These are phyloP conservation scores for Austroboletus niveus DNA, from an alignment of 1,284 basidiomycete species.

Conservation along the genomic window DNA sequence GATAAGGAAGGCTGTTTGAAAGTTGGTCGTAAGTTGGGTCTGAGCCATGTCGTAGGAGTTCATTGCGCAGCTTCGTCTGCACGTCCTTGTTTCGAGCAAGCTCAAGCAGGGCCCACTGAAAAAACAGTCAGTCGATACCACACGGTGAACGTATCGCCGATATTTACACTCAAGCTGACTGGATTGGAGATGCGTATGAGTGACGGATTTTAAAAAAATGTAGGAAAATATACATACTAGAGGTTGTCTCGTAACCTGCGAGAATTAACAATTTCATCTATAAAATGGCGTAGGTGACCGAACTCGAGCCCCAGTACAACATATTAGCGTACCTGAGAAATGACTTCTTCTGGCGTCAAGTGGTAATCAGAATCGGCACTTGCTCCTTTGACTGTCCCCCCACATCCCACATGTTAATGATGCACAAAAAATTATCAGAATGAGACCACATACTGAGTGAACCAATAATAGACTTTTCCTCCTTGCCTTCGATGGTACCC, in stretches of 20 bases:
- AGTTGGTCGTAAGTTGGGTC: conserved; percentile 29
- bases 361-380: conserved; percentile 37
- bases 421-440: not conserved
- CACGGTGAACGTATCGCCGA: not conserved
- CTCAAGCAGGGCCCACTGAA: conserved; percentile 30
- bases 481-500: conserved; percentile 25
- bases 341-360: conserved; percentile 65
- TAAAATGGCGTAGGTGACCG: not conserved
- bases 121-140: too few species aligned
- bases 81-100: conserved; percentile 20
- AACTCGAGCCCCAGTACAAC: not conserved
- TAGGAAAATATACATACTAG: conserved; percentile 26
- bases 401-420: not conserved
- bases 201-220: not conserved
- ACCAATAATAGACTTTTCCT: conserved; percentile 50
- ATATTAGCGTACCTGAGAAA: conserved; percentile 45
- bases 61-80: conserved; percentile 39
- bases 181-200: not conserved
- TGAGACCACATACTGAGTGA: conserved; percentile 9
- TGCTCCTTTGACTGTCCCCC: conserved; percentile 34
- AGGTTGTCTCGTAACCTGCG: conserved; percentile 42
- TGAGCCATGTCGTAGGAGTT: conserved; percentile 30
- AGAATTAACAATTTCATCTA: conserved; percentile 38
- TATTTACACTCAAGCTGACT: conserved; percentile 26
- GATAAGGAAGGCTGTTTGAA: not conserved